Conservation (phyloP, 1,139 yeast genomes). For the Lodderomyces theae region DNA sequence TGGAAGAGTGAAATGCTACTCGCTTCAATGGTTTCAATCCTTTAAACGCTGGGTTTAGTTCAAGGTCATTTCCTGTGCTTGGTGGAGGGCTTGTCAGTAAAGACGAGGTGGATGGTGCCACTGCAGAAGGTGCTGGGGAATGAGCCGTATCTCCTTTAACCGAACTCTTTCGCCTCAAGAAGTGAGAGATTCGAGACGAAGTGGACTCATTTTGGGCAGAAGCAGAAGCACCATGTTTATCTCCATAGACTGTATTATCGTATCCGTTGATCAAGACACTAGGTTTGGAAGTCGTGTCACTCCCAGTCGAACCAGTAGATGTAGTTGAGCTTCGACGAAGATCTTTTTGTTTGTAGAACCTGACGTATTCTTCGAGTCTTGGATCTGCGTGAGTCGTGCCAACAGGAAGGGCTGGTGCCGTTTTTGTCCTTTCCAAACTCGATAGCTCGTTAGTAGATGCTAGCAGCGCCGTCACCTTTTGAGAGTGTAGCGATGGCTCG, state of each 20-base stretch:
- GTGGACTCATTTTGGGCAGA: slow-evolving; percentile 6
- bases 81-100: slow-evolving; percentile 9
- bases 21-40: slow-evolving; percentile 50
- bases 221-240: neutral
- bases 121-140: slow-evolving; percentile 5
- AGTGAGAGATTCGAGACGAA: slow-evolving; percentile 23
- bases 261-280: slow-evolving; percentile 39
- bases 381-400: slow-evolving; percentile 38
- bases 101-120: slow-evolving; percentile 10
- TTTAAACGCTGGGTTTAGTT: slow-evolving; percentile 23
- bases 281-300: slow-evolving; percentile 28
- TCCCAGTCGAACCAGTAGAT: slow-evolving; percentile 12
- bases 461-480: neutral
- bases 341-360: slow-evolving; percentile 44
- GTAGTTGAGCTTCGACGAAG: slow-evolving; percentile 19
- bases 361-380: slow-evolving; percentile 55
- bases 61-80: slow-evolving; percentile 10
- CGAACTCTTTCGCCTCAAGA: slow-evolving; percentile 25
- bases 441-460: neutral
- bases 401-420: slow-evolving; percentile 17
- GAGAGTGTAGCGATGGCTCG: neutral
- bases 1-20: slow-evolving; percentile 71
- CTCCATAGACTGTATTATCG: slow-evolving; percentile 16
- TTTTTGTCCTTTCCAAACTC: slow-evolving; percentile 17
- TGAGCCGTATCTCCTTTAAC: slow-evolving; percentile 3